Percentiles rank a stretch among this genome's conserved stretches.
Evolutionary conservation across 179 eudicot genomes (phyloP).

Genomic region (Heliamphora pulchella): DNA sequence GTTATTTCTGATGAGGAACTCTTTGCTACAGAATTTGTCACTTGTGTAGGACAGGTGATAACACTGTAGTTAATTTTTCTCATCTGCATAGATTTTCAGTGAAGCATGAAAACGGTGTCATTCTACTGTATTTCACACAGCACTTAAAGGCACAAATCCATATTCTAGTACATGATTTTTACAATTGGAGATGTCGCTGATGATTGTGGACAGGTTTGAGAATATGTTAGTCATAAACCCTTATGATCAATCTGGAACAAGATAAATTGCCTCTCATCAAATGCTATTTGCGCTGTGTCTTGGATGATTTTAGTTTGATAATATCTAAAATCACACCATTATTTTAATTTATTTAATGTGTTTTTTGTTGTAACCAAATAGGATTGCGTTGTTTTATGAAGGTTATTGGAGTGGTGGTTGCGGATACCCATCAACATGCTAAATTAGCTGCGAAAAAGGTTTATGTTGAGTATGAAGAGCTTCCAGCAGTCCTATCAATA

Average conservation of each 20-base stretch:
- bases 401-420: slow-evolving; percentile 89
- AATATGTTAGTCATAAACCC: not conserved
- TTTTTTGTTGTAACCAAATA: not conserved
- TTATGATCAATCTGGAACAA: not conserved
- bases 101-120: not conserved
- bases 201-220: not conserved
- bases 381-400: slow-evolving; percentile 25
- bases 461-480: slow-evolving; percentile 72
- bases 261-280: not conserved
- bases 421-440: slow-evolving; percentile 95
- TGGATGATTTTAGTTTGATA: not conserved
- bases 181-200: not conserved
- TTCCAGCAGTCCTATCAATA: slow-evolving; percentile 81
- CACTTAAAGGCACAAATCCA: not conserved
- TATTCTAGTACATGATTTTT: not conserved
- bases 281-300: not conserved
- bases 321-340: not conserved
- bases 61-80: not conserved
- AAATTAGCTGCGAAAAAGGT: slow-evolving; percentile 81
- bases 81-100: not conserved
- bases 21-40: slow-evolving; percentile 81
- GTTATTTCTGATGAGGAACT: slow-evolving; percentile 79
- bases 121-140: not conserved
- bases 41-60: slow-evolving; percentile 94
- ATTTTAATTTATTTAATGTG: not conserved